These are phyloP conservation scores for Warburgia ugandensis DNA, from an alignment of 164 flowering plant species.

Conservation along the genomic window DNA sequence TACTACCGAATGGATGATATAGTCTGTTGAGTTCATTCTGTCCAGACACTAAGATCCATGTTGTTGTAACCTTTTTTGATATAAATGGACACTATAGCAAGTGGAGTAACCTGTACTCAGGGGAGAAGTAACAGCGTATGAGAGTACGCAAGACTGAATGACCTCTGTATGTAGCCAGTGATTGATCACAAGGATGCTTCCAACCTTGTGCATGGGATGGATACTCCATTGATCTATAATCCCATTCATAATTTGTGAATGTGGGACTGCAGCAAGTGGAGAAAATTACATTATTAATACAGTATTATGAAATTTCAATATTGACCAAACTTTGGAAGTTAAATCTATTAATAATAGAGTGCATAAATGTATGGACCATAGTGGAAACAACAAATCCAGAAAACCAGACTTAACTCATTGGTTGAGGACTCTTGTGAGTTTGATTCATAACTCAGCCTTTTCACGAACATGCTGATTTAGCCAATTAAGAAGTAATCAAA, in stretches of 20 bases:
- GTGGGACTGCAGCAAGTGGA: slow-evolving; percentile 8
- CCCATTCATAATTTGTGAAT: slow-evolving; percentile 43
- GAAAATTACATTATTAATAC: not conserved
- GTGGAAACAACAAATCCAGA: not conserved
- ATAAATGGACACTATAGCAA: too few relatives aligned
- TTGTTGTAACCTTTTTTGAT: too few relatives aligned
- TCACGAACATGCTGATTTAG: slow-evolving; percentile 5
- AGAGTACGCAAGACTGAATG: slow-evolving; percentile 73
- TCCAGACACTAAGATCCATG: too few relatives aligned
- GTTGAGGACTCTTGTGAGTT: not conserved
- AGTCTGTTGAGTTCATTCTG: too few relatives aligned
- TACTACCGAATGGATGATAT: too few relatives aligned
- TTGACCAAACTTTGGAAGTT: not conserved
- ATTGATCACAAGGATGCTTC: slow-evolving; percentile 64
- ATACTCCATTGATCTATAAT: slow-evolving; percentile 76
- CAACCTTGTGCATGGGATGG: slow-evolving; percentile 34
- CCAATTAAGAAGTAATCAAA: slow-evolving; percentile 7
- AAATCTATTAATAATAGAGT: not conserved
- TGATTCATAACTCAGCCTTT: slow-evolving; percentile 1
- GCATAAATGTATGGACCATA: not conserved
- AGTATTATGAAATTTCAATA: too few relatives aligned
- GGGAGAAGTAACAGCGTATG: slow-evolving; percentile 83
- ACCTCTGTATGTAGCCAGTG: slow-evolving; percentile 65
- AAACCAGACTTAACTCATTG: slow-evolving; percentile 9
- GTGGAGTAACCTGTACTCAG: slow-evolving; percentile 46